Conservation (phyloP, 2,329 filamentous ascomycete genomes). For the Hypomyces perniciosus region DNA sequence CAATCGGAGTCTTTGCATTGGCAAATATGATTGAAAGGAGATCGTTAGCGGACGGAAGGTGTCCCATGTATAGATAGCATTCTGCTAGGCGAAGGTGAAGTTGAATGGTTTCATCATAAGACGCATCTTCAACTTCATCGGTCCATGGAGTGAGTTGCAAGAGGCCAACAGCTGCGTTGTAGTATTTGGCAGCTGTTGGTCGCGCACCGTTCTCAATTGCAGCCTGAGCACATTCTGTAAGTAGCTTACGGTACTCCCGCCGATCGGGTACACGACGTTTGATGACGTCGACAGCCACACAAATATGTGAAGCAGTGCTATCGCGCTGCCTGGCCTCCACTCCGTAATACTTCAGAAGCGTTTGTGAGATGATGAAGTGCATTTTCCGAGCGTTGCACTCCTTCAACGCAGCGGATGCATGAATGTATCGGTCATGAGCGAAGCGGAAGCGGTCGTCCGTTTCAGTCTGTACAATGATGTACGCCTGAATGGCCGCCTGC, state of each 20-base stretch:
- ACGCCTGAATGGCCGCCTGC: slow-evolving; percentile 74
- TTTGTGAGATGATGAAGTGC: slow-evolving; percentile 85
- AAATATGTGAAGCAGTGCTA: slow-evolving; percentile 74
- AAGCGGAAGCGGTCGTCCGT: slow-evolving; percentile 85
- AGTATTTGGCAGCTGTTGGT: slow-evolving; percentile 77
- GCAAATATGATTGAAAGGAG: slow-evolving; percentile 65
- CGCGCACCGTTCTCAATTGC: slow-evolving; percentile 79
- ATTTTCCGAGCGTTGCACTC: slow-evolving; percentile 69
- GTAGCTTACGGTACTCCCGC: slow-evolving; percentile 63
- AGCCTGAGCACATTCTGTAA: slow-evolving; percentile 72
- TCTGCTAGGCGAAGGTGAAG: slow-evolving; percentile 76
- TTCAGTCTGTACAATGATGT: slow-evolving; percentile 74
- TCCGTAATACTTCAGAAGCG: slow-evolving; percentile 65
- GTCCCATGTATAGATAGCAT: slow-evolving; percentile 72
- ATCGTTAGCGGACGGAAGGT: slow-evolving; percentile 59
- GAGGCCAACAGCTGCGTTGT: slow-evolving; percentile 68
- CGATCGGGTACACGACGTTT: slow-evolving; percentile 56
- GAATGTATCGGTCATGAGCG: slow-evolving; percentile 79
- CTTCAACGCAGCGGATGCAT: slow-evolving; percentile 63
- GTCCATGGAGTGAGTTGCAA: slow-evolving; percentile 76
- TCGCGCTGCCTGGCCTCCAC: slow-evolving; percentile 60
- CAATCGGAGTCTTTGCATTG: slow-evolving; percentile 64
- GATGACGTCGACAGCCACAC: slow-evolving; percentile 69
- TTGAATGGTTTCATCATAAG: slow-evolving; percentile 79
- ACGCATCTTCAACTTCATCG: slow-evolving; percentile 62